Evolutionary conservation across 768 basidiomycete genomes (phyloP).

Genomic region (Gloeostereum incarnatum): DNA sequence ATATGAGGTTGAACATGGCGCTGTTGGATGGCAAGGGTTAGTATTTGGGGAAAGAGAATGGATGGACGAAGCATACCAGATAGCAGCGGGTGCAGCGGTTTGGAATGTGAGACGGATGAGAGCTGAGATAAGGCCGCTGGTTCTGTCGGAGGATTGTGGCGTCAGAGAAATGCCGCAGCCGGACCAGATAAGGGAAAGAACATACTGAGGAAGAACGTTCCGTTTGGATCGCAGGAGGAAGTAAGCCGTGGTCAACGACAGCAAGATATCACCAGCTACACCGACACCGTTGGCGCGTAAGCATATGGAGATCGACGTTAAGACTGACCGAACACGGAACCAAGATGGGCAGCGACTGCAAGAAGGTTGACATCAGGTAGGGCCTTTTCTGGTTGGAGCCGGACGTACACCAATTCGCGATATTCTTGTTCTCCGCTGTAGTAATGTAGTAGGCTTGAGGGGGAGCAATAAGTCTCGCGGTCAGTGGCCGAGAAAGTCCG

Average conservation of each 20-base stretch:
- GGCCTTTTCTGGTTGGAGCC: not conserved
- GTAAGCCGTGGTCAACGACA: slow-evolving; percentile 17
- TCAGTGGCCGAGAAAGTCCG: not conserved
- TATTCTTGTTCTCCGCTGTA: slow-evolving; percentile 7
- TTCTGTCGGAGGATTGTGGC: slow-evolving; percentile 7
- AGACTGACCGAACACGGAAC: slow-evolving; percentile 16
- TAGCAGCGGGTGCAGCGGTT: slow-evolving; percentile 20
- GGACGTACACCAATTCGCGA: slow-evolving; percentile 20
- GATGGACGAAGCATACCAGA: slow-evolving; percentile 17
- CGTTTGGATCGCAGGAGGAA: slow-evolving; percentile 19
- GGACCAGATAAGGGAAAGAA: not conserved
- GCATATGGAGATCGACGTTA: not conserved
- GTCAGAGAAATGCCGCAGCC: not conserved
- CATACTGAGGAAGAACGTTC: slow-evolving; percentile 19
- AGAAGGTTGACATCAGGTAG: not conserved
- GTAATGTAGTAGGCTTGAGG: slow-evolving; percentile 19
- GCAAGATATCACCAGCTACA: slow-evolving; percentile 19
- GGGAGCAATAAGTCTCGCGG: not conserved
- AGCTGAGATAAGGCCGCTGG: slow-evolving; percentile 17
- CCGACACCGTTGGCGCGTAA: not conserved
- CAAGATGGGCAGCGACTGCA: slow-evolving; percentile 18
- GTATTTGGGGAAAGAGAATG: not conserved
- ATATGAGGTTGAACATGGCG: slow-evolving; percentile 24
- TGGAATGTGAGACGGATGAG: slow-evolving; percentile 21
- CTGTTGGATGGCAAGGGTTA: slow-evolving; percentile 8